Evolutionary conservation across 192 early-diverging fungal species (phyloP).

Genomic region (Coemansia guatemalensis): DNA sequence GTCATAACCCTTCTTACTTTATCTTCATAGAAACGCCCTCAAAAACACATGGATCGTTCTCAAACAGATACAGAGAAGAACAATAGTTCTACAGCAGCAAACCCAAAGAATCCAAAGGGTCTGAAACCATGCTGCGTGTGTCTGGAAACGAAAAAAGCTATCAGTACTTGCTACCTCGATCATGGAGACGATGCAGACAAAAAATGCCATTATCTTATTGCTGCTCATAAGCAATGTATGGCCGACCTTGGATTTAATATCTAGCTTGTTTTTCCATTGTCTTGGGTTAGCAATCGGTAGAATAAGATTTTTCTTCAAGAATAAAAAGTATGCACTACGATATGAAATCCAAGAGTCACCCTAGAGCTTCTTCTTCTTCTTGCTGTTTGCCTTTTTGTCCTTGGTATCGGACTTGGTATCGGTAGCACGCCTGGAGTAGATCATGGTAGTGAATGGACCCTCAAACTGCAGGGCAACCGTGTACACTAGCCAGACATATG

Average conservation of each 20-base stretch:
- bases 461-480: conserved; percentile 73
- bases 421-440: conserved; percentile 65
- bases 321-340: not conserved
- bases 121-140: conserved; percentile 96
- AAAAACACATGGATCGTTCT: too few relatives aligned
- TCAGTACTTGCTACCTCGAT: conserved; percentile 86
- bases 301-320: not conserved
- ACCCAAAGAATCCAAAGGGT: conserved; percentile 4
- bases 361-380: conserved; percentile 41
- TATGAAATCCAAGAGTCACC: not conserved
- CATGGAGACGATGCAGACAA: conserved; percentile 72
- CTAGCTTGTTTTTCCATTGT: conserved; percentile 23
- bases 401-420: conserved; percentile 2
- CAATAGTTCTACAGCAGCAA: too few relatives aligned
- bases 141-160: conserved; percentile 88
- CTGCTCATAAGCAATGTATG: conserved; percentile 88
- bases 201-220: conserved; percentile 84
- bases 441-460: conserved; percentile 81
- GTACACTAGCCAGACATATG: conserved; percentile 75
- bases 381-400: not conserved
- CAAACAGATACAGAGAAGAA: not conserved
- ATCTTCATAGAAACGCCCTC: too few relatives aligned
- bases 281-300: not conserved
- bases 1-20: not conserved
- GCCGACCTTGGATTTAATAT: conserved; percentile 93